Evolutionary conservation across 805 yeast genomes (phyloP), one percentile per base, ranked within the genome.

Genomic region (Candida broadrunensis): DNA sequence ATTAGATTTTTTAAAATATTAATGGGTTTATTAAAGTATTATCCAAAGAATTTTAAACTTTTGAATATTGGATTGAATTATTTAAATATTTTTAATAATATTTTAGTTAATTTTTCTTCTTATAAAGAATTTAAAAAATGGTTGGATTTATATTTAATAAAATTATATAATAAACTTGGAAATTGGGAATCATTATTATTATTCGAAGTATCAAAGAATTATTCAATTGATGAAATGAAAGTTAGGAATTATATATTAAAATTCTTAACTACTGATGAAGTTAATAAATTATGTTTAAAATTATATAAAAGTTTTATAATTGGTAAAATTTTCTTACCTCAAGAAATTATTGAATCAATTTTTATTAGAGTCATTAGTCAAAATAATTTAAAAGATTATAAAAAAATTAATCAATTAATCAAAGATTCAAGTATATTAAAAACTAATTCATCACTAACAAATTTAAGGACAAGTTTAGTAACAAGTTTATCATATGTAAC

Each of bases 391-490:
- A 75, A 77, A 47, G 81, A 78, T 27, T 83, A 81, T 72, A 83
- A 83, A 56, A 81, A 76, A 48, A 60, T 81, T 5, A 59, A 74
- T 25, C 78, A 77, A 24, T 55, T 82, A 15, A 75, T 73, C 11
- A 79, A 78, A 46, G 70, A 71, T 42, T 67, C 81, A 5, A 21
- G 9, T 21, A 21, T 9, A 7, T 21, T 9, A 6, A 21, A 7
- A 6, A 7, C 9, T 6, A 66, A 72, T 33, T 68, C 69, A 2
- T 71, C 78, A 4, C 63, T 64, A 9, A 55, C 75, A 4, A 58
- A 67, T 42, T 56, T 83, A 20, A 84, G 81, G 54, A 72, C 78
- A 3, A 67, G 73, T 6, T 83, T 86, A 0, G 59, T 83, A 5
- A 67, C 75, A 27, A 69, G 83, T 3, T 57, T 84, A 14, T 79